These are phyloP conservation scores for Psophocarpus tetragonolobus DNA, from an alignment of 306 rosid genomes.

Conservation along the genomic window DNA sequence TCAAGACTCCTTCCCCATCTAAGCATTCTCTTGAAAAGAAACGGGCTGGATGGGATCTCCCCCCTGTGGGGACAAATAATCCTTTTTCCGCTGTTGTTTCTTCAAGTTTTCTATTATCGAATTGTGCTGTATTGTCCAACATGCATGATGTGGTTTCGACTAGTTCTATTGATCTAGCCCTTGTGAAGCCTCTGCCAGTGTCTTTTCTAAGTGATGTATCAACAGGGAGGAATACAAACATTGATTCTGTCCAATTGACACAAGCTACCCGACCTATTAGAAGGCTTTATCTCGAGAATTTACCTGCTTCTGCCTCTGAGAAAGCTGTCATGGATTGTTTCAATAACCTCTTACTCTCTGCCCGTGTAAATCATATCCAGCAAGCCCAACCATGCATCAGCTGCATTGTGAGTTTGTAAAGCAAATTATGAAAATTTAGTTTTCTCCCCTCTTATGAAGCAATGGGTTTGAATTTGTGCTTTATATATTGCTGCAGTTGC, in stretches of 20 bases:
- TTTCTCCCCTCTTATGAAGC: not conserved
- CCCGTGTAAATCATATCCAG: conserved; percentile 60
- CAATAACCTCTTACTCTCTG: conserved; percentile 65
- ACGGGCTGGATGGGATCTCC: conserved; percentile 82
- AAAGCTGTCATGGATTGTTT: conserved; percentile 72
- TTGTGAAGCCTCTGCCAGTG: conserved; percentile 40
- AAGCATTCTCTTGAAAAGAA: conserved; percentile 66
- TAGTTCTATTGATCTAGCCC: conserved; percentile 49
- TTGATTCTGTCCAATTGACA: conserved; percentile 82
- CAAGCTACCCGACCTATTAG: conserved; percentile 94
- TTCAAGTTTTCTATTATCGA: conserved; percentile 54
- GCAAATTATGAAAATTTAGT: conserved; percentile 23
- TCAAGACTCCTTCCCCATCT: conserved; percentile 81
- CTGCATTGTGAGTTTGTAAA: conserved; percentile 69
- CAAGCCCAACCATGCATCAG: conserved; percentile 85
- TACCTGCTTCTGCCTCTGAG: conserved; percentile 81
- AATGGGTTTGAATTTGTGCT: conserved; percentile 35
- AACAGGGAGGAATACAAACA: conserved; percentile 52
- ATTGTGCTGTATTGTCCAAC: conserved; percentile 43
- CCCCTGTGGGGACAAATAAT: conserved; percentile 52
- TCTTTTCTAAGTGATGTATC: conserved; percentile 42
- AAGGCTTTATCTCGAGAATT: conserved; percentile 87
- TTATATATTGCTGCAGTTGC: conserved; percentile 61
- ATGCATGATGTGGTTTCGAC: conserved; percentile 48
- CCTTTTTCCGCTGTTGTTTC: conserved; percentile 53